Base-by-base conservation (phyloP, 257 asterid species). In the Solanum ahanhuiri region DNA sequence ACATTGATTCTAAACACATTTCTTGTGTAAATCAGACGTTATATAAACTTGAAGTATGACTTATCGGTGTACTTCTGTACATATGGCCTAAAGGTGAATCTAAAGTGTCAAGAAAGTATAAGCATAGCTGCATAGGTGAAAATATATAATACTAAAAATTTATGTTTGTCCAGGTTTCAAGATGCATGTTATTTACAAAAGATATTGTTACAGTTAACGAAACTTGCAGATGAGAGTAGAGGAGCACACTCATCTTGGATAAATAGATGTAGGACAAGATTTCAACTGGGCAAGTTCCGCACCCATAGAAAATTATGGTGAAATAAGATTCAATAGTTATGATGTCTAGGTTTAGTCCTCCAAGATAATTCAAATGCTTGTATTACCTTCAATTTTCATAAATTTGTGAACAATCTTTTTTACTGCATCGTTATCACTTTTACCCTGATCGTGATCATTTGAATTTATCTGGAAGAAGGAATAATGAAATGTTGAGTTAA, bases 351-450 rank as follows among this genome's bases (percentile, higher is more conserved):
- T 7, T 73, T 45, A 73, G 4, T 37, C 33, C 7, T 37, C 54
- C 57, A 73, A n/a, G 54, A 37, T 18, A 30, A 30, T 30, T 54
- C 64, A 54, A 54, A 18, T 18, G 12, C 14, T 20, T 41, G 66
- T 86, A 91, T 88, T 90, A 94, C 98, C 98, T 94, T 95, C 98
- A 75, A 95, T 94, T 89, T 91, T 92, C 97, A 94, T 93, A 91
- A 95, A 95, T 77, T 94, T 94, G 48, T 92, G 96, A 85, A 95
- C 93, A 81, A 91, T 93, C 89, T 86, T 89, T 87, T 92, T 87
- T 12, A 86, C 86, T 86, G 94, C 93, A 88, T 92, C 94, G 31
- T 90, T 84, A 87, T 87, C 91, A 85, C 90, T 87, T 64, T 89
- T 88, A 77, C 91, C 82, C 15, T 81, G 60, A 86, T 88, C 92